A percentile compares a stretch with the other conserved stretches of the same genome.
These are phyloP conservation scores for Solanum lignicaule DNA, from an alignment of 257 asterid species.

Conservation along the genomic window DNA sequence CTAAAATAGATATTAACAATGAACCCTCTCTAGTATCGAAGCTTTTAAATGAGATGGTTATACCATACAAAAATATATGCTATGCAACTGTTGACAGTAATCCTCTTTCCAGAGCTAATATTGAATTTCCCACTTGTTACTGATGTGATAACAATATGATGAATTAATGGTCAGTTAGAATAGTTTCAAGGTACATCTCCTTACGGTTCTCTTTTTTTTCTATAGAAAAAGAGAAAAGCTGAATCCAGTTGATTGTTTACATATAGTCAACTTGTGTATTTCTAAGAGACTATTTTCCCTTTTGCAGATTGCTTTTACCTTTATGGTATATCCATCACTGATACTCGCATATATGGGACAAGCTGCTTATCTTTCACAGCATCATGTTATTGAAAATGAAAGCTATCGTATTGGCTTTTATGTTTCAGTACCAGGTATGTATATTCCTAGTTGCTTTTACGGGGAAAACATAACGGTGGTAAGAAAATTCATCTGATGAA, in stretches of 20 bases:
- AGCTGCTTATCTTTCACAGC: slow-evolving; percentile 80
- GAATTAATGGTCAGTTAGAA: background rate
- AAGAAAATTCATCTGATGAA: background rate
- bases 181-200: background rate
- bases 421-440: slow-evolving; percentile 78
- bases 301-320: slow-evolving; percentile 71
- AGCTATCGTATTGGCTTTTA: slow-evolving; percentile 60
- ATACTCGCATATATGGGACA: slow-evolving; percentile 94
- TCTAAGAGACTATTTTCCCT: slow-evolving; percentile 1
- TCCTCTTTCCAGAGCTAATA: background rate
- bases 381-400: slow-evolving; percentile 30
- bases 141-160: background rate
- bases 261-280: background rate
- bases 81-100: background rate
- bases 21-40: background rate
- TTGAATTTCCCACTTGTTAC: background rate
- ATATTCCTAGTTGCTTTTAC: background rate
- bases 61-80: background rate
- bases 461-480: background rate
- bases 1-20: background rate
- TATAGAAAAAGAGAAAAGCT: background rate
- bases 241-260: background rate
- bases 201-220: background rate
- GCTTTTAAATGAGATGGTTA: background rate
- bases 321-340: slow-evolving; percentile 64